phyloP scores from a whole-genome alignment of 73 alveolate genomes.

The Blepharisma stoltei region DNA sequence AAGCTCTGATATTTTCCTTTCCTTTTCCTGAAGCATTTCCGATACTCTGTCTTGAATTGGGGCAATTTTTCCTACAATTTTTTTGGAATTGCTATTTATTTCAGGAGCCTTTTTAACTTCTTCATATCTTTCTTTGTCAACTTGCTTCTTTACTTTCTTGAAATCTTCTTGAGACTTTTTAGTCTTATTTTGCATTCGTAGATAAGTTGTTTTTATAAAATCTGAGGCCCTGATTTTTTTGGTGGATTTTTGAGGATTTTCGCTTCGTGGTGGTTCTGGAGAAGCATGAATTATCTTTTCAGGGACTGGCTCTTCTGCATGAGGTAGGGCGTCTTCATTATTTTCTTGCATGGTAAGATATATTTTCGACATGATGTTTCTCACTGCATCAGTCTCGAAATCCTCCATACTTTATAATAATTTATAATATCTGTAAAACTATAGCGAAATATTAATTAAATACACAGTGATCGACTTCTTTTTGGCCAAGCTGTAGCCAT shows the following conservation, averaged over 20 bases:
- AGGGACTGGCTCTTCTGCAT: background rate
- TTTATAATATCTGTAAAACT: too few relatives aligned
- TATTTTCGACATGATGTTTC: background rate
- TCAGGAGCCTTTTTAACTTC: background rate
- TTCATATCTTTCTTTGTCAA: background rate
- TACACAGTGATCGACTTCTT: too few relatives aligned
- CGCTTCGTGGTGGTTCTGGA: too few relatives aligned
- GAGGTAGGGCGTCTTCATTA: background rate
- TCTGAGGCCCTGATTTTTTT: background rate
- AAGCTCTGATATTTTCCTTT: background rate
- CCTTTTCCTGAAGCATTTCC: background rate
- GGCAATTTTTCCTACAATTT: background rate
- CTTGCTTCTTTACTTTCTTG: background rate
- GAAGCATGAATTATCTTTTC: too few relatives aligned
- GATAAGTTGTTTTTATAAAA: background rate
- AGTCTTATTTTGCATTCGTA: background rate
- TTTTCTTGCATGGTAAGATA: slow-evolving; percentile 5
- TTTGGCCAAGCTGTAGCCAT: too few relatives aligned
- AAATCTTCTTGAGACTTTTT: background rate
- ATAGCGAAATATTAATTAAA: too few relatives aligned
- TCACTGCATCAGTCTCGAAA: slow-evolving; percentile 18
- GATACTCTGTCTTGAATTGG: background rate
- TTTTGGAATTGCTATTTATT: background rate
- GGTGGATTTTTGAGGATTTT: background rate
- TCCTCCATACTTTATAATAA: background rate